phyloP scores from a whole-genome alignment of 768 basidiomycete genomes.

The Suillus variegatus region DNA sequence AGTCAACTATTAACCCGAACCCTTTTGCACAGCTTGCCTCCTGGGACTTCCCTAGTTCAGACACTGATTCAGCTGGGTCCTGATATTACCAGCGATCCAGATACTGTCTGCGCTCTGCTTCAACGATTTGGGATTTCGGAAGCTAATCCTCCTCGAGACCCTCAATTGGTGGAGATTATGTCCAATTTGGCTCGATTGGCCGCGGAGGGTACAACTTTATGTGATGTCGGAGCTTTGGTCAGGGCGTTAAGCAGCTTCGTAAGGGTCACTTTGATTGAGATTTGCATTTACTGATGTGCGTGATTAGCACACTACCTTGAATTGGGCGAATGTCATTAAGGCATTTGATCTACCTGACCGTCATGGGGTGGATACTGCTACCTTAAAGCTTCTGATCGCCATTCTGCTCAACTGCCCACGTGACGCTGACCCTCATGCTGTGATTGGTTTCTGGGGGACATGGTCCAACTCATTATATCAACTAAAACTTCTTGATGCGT shows the following conservation, averaged over 20 bases:
- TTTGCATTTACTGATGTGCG: slow-evolving; percentile 15
- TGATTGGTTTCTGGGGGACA: slow-evolving; percentile 79
- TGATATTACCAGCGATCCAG: slow-evolving; percentile 75
- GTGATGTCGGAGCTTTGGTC: slow-evolving; percentile 75
- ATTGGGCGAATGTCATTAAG: slow-evolving; percentile 83
- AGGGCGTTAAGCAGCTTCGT: slow-evolving; percentile 75
- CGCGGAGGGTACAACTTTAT: slow-evolving; percentile 69
- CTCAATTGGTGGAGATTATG: slow-evolving; percentile 71
- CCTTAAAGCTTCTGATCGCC: slow-evolving; percentile 85
- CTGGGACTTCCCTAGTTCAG: slow-evolving; percentile 72
- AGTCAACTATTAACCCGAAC: slow-evolving; percentile 16
- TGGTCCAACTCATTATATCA: slow-evolving; percentile 90
- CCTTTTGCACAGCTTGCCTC: slow-evolving; percentile 51
- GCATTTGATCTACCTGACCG: slow-evolving; percentile 86
- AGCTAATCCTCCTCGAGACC: slow-evolving; percentile 67
- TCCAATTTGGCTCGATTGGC: slow-evolving; percentile 67
- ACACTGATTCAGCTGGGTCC: slow-evolving; percentile 75
- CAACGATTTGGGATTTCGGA: slow-evolving; percentile 78
- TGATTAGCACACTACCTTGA: slow-evolving; percentile 59
- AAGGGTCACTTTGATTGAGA: slow-evolving; percentile 34
- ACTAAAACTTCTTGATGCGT: slow-evolving; percentile 82
- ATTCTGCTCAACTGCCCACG: slow-evolving; percentile 83
- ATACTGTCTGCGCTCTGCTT: slow-evolving; percentile 68
- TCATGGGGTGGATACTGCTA: slow-evolving; percentile 85
- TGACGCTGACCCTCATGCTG: slow-evolving; percentile 74